Base-by-base conservation (phyloP, 2,329 filamentous ascomycete species). In the Aschersonia sp. region DNA sequence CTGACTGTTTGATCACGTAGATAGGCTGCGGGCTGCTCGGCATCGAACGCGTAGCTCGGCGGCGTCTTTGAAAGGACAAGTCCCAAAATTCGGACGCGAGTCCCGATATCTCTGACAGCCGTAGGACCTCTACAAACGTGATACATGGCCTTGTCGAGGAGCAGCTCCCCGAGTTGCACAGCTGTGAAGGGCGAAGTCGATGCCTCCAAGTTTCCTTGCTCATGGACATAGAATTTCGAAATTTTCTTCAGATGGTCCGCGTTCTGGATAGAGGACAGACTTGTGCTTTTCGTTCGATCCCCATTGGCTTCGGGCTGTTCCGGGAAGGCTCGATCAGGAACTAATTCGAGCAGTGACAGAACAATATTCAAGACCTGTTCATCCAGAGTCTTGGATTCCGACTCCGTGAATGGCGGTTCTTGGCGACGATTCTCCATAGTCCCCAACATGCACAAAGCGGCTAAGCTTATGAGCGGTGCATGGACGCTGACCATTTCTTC, bases 401-500 rank as follows among this genome's bases (percentile, higher is more conserved):
- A 14, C 30, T 52, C 46, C 56, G 64, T 48, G 69, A 65, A 43
- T 51, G 52, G 29, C 47, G 46, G 44, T 14, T 52, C 61, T 54
- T 49, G 61, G 62, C 50, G 54, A 35, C 61, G 59, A 11, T 66
- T 65, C 49, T 65, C 70, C 3, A 67, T 63, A 48, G 83, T 70
- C 57, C 80, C 68, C 41, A 82, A 65, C 77, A 77, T 82, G 4
- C 81, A 77, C n/a, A 94, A 64, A 2, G 80, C 74, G 4, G 62
- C 61, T 32, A 67, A 48, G 40, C 63, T 64, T 47, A 84, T 74
- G 31, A 94, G 65, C 35, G 90, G 90, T 32, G 89, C 84, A 64
- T 97, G 90, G 29, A 86, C 69, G 2, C 84, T 78, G 12, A 94
- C 65, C 90, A 98, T 97, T 59, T 98, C 94, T 62, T 97, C 92